Base-by-base conservation (phyloP, 192 early-diverging fungal species). In the Spinellus fusiger region DNA sequence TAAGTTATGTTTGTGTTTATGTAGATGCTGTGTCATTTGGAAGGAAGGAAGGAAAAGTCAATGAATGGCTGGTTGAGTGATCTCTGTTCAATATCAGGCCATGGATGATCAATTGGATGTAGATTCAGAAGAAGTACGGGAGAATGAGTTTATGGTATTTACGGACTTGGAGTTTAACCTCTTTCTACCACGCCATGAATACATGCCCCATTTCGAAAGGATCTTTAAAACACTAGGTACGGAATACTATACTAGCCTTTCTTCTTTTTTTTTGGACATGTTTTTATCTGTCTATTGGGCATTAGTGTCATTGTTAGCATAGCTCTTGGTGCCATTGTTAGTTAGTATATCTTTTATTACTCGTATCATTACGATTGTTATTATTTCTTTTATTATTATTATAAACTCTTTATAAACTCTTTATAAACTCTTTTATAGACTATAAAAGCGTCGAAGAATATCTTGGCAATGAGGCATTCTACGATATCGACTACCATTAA, bases 61-160 rank as follows among this genome's bases (percentile, higher is more conserved):
- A 3, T 50, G 20, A 0, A 50, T 4, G 23, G 5, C 12, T 50
- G 13, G 5, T 53, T 53, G 32, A 18, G 16, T 53, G 6, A 6
- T 29, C 7, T 32, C 12, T 0, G 5, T 0, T 0, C 22, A 5
- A 37, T 71, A 56, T 62, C 10, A 81, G 84, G 72, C 83, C 0
- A 82, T 93, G 38, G 86, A 87, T 46, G 81, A 86, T 54, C 76
- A 87, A 23, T 79, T 96, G 48, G 86, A 89, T 25, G 80, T 96
- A 5, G 76, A 84, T 8, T 54, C 79, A 13, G 89, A 90, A 56
- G 86, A 90, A 26, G 84, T 98, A 25, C 75, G 82, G 51, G 84
- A 91, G n/a, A 80, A 93, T 53, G 96, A 98, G 73, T 96, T 97
- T 75, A 63, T 82, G 28, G 88, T 94, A 4, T 98, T 93, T 82